Evolutionary conservation across 805 yeast genomes (phyloP).

Genomic region (Yamadazyma akitaensis): DNA sequence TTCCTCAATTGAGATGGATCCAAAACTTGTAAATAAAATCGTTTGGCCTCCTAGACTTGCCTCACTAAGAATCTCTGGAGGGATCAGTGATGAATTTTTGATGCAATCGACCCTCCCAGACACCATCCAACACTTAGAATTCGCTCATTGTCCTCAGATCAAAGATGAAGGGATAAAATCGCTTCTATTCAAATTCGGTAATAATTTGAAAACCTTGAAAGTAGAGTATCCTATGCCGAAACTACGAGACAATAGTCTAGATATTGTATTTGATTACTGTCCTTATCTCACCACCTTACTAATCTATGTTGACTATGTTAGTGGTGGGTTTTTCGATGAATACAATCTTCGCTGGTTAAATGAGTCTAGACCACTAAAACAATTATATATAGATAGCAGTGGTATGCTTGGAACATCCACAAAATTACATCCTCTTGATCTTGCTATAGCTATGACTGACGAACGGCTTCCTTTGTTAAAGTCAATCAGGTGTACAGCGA

Average conservation of each 20-base stretch:
- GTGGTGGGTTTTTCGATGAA: slow-evolving; percentile 40
- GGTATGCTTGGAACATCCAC: slow-evolving; percentile 83
- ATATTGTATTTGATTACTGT: slow-evolving; percentile 69
- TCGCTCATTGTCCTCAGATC: slow-evolving; percentile 84
- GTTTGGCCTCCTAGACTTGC: slow-evolving; percentile 79
- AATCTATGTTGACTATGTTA: slow-evolving; percentile 76
- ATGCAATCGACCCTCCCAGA: slow-evolving; percentile 66
- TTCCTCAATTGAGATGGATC: slow-evolving; percentile 68
- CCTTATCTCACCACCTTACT: slow-evolving; percentile 64
- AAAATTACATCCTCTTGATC: slow-evolving; percentile 83
- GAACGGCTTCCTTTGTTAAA: slow-evolving; percentile 67
- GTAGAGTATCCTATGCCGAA: slow-evolving; percentile 90
- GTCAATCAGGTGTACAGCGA: slow-evolving; percentile 64
- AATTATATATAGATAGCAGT: slow-evolving; percentile 72
- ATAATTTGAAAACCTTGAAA: slow-evolving; percentile 55
- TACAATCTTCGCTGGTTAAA: slow-evolving; percentile 23
- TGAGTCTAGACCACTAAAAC: slow-evolving; percentile 48
- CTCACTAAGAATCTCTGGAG: slow-evolving; percentile 80
- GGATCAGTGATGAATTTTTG: slow-evolving; percentile 79
- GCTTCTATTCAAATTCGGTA: slow-evolving; percentile 63
- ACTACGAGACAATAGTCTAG: slow-evolving; percentile 64
- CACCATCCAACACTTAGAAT: slow-evolving; percentile 66
- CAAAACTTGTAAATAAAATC: slow-evolving; percentile 42
- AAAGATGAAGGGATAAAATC: slow-evolving; percentile 61
- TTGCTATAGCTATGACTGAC: slow-evolving; percentile 80